phyloP scores from a whole-genome alignment of 805 yeast genomes.

The Candida chauliodis region DNA sequence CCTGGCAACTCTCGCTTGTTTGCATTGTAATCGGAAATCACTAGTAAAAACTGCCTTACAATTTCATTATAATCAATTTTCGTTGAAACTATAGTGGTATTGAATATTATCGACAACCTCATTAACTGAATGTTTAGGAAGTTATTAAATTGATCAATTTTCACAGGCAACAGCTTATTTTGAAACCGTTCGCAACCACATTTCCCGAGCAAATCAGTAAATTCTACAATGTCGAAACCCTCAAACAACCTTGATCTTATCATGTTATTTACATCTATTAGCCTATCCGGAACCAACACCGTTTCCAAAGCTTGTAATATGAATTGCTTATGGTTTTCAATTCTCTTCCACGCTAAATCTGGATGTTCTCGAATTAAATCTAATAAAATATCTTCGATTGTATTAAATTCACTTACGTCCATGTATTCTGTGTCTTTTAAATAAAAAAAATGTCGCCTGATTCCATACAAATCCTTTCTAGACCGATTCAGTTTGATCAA shows the following conservation, averaged over 20 bases:
- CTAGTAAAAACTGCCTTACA: constrained; percentile 10
- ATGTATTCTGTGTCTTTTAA: constrained; percentile 7
- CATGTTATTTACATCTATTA: constrained; percentile 6
- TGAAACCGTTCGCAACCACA: not conserved
- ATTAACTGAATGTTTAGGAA: constrained; percentile 13
- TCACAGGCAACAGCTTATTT: constrained; percentile 11
- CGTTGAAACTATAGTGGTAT: constrained; percentile 6
- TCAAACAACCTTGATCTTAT: not conserved
- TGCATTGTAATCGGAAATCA: constrained; percentile 27
- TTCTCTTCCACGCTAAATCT: not conserved
- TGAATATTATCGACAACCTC: constrained; percentile 18
- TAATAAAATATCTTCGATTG: not conserved
- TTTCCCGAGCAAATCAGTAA: not conserved
- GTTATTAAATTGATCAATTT: constrained; percentile 20
- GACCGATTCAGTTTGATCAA: constrained; percentile 8
- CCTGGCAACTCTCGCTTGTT: constrained; percentile 14
- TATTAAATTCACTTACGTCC: not conserved
- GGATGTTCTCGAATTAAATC: not conserved
- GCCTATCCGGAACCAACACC: constrained; percentile 2
- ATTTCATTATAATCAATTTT: not conserved
- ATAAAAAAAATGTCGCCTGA: constrained; percentile 23
- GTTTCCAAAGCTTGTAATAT: constrained; percentile 1
- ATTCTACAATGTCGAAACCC: not conserved
- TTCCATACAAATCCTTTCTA: constrained; percentile 9
- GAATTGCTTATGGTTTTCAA: not conserved